These are phyloP conservation scores for Asterochloris erici DNA, from an alignment of 139 green algal genomes.

Conservation along the genomic window DNA sequence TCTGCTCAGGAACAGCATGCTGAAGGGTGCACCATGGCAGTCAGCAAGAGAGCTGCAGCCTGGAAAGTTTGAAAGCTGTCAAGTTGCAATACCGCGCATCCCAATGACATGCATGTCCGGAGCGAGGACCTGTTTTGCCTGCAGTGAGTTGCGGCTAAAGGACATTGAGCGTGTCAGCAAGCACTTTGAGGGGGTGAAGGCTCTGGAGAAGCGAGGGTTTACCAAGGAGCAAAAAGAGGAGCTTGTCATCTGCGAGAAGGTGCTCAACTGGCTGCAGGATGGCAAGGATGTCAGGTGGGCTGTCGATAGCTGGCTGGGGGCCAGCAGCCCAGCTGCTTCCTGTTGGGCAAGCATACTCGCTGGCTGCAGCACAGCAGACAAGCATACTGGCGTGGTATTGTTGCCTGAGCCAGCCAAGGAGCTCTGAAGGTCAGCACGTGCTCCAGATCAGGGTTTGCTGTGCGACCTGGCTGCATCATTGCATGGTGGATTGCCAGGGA, in stretches of 20 bases:
- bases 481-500: too few relatives aligned
- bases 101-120: too few relatives aligned
- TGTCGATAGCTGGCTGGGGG: neutral
- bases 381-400: neutral
- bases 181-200: conserved; percentile 6
- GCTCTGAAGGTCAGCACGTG: too few relatives aligned
- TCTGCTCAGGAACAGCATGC: too few relatives aligned
- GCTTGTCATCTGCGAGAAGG: conserved; percentile 51
- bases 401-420: too few relatives aligned
- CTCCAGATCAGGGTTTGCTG: too few relatives aligned
- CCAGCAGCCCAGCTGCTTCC: neutral
- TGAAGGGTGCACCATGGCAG: too few relatives aligned
- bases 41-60: too few relatives aligned
- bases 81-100: too few relatives aligned
- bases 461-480: too few relatives aligned
- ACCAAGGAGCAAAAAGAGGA: conserved; percentile 91
- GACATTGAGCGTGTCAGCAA: conserved; percentile 61
- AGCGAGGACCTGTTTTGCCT: neutral
- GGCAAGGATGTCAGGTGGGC: conserved; percentile 73
- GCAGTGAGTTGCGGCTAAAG: conserved; percentile 81
- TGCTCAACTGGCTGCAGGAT: conserved; percentile 58
- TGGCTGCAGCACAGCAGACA: neutral
- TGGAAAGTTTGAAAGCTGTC: too few relatives aligned
- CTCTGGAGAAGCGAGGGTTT: conserved; percentile 28
- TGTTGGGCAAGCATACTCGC: neutral